Conservation (phyloP, 768 basidiomycete species). For the Lactifluus echinatus region DNA sequence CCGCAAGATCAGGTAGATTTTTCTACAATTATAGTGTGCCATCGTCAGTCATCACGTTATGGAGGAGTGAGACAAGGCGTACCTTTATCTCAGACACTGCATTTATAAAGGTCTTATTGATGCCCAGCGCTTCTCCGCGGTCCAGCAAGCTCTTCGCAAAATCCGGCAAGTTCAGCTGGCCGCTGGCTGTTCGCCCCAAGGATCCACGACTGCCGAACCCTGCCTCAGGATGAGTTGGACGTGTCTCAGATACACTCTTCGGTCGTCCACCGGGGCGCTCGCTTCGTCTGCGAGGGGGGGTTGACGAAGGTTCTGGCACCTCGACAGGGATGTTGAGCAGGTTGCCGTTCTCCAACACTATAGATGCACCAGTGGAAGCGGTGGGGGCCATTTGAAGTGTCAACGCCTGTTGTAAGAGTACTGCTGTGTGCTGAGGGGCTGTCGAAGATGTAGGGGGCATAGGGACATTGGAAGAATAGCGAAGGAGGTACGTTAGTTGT, state of each 20-base stretch:
- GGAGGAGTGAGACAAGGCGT: conserved; percentile 20
- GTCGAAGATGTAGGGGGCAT: conserved; percentile 28
- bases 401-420: conserved; percentile 80
- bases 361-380: conserved; percentile 64
- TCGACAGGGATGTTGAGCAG: conserved; percentile 66
- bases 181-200: conserved; percentile 21
- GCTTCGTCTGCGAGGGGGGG: conserved; percentile 30
- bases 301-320: conserved; percentile 40
- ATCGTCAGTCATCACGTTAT: conserved; percentile 12
- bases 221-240: background rate
- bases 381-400: conserved; percentile 67
- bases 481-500: conserved; percentile 75
- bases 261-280: conserved; percentile 28
- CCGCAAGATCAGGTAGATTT: conserved; percentile 79
- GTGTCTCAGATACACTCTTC: conserved; percentile 22
- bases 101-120: conserved; percentile 74
- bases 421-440: conserved; percentile 46
- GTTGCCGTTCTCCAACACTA: conserved; percentile 77
- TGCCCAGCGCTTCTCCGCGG: conserved; percentile 70
- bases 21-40: conserved; percentile 1
- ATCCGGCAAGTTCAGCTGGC: conserved; percentile 55
- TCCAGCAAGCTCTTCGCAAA: conserved; percentile 67
- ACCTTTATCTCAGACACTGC: conserved; percentile 75
- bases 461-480: conserved; percentile 61
- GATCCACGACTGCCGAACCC: conserved; percentile 13